These are phyloP conservation scores for Rehmannia glutinosa DNA, from an alignment of 257 asterid genomes.

Conservation along the genomic window DNA sequence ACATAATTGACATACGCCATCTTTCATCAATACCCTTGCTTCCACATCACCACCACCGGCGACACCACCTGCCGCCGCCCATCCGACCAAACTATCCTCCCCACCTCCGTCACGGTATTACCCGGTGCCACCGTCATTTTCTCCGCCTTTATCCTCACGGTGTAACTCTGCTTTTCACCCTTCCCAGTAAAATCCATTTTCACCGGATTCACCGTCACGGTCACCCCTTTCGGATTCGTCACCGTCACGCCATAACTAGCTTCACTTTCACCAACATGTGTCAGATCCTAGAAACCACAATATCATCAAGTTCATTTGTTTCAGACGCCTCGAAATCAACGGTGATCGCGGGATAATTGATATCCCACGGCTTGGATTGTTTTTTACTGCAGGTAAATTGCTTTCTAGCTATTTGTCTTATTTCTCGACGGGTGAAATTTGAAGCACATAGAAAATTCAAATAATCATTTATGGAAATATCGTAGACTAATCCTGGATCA, in stretches of 20 bases:
- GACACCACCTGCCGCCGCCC: constrained; percentile 58
- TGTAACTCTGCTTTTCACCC: constrained; percentile 48
- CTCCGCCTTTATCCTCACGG: constrained; percentile 42
- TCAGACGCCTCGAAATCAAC: constrained; percentile 38
- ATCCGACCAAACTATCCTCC: constrained; percentile 65
- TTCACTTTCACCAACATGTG: constrained; percentile 39
- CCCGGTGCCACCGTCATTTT: constrained; percentile 40
- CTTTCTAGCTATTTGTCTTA: constrained; percentile 39
- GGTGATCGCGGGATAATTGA: constrained; percentile 72
- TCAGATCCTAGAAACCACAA: constrained; percentile 45
- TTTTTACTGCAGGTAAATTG: constrained; percentile 29
- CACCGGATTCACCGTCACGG: constrained; percentile 39
- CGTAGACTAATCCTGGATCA: constrained; percentile 81
- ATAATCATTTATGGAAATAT: constrained; percentile 43
- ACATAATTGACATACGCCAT: neutral
- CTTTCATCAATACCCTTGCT: constrained; percentile 23
- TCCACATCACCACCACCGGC: constrained; percentile 69
- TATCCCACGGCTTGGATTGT: constrained; percentile 53
- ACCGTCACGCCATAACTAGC: constrained; percentile 33
- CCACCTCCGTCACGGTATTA: constrained; percentile 37
- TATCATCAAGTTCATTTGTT: neutral
- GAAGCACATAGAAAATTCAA: constrained; percentile 66
- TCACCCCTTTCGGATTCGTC: constrained; percentile 38
- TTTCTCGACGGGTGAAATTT: constrained; percentile 33
- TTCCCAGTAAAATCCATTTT: constrained; percentile 37